Evolutionary conservation across 306 rosid species (phyloP).

Genomic region (Prosopis cineraria): DNA sequence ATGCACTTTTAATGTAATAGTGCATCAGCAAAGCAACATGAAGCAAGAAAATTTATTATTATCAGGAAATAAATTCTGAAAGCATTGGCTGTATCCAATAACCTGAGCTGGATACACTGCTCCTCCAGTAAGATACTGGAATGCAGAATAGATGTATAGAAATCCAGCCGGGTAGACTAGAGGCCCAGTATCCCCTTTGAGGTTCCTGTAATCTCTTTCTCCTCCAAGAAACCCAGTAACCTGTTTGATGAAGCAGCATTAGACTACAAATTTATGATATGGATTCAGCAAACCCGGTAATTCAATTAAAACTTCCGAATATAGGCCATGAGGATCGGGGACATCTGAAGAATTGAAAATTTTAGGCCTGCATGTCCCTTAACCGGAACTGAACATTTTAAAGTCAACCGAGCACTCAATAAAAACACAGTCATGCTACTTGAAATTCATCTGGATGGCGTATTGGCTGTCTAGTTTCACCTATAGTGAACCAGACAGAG

Average conservation of each 20-base stretch:
- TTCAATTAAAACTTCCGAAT: not conserved
- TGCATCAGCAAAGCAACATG: not conserved
- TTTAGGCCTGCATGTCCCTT: not conserved
- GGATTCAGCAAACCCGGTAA: not conserved
- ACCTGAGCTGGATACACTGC: slow-evolving; percentile 90
- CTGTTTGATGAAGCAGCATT: slow-evolving; percentile 9
- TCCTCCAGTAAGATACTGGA: slow-evolving; percentile 62
- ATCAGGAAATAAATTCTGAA: not conserved
- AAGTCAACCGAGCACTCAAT: not conserved
- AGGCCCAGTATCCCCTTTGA: slow-evolving; percentile 97
- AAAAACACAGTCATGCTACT: not conserved
- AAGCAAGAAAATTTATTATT: not conserved
- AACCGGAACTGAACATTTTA: not conserved
- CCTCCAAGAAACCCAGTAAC: slow-evolving; percentile 70
- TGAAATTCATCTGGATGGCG: not conserved
- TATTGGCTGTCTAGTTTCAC: not conserved
- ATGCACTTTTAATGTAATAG: not conserved
- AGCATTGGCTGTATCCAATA: not conserved
- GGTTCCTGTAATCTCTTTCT: slow-evolving; percentile 78
- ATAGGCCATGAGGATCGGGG: not conserved
- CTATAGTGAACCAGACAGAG: not conserved
- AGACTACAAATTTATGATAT: not conserved
- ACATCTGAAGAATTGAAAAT: not conserved
- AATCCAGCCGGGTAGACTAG: slow-evolving; percentile 95
- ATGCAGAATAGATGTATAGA: slow-evolving; percentile 75